These are phyloP conservation scores for Penicillium manginii DNA, from an alignment of 495 filamentous ascomycete species.

Conservation along the genomic window DNA sequence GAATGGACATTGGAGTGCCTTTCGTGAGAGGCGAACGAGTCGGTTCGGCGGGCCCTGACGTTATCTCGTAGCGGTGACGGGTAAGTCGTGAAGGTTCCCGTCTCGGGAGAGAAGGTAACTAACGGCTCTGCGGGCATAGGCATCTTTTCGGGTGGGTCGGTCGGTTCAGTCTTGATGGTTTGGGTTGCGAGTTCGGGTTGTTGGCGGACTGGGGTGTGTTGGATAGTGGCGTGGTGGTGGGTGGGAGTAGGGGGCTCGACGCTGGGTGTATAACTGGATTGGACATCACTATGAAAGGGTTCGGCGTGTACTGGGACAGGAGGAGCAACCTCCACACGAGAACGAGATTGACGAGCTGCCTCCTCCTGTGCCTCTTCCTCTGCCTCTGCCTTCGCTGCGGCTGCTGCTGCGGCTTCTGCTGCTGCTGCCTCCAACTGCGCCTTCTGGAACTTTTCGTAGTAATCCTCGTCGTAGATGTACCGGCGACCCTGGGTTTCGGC, in stretches of 20 bases:
- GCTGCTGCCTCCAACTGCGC: constrained; percentile 21
- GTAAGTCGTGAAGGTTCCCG: constrained; percentile 53
- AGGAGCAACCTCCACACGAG: not conserved
- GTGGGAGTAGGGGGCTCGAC: constrained; percentile 23
- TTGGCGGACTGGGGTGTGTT: constrained; percentile 2
- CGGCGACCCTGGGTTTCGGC: constrained; percentile 51
- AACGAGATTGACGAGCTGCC: constrained; percentile 7
- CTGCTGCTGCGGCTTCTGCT: constrained; percentile 3
- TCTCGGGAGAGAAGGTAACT: constrained; percentile 52
- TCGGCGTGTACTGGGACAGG: constrained; percentile 5
- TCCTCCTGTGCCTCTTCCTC: constrained; percentile 5
- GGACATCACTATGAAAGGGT: constrained; percentile 2
- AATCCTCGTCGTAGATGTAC: constrained; percentile 54
- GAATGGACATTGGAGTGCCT: constrained; percentile 6
- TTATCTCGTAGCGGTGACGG: constrained; percentile 43
- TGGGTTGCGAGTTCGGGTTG: constrained; percentile 16
- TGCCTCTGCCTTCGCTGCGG: not conserved
- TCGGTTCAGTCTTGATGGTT: constrained; percentile 31
- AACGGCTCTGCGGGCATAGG: constrained; percentile 38
- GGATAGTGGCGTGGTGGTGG: constrained; percentile 7
- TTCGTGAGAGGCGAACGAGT: constrained; percentile 16
- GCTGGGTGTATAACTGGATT: constrained; percentile 25
- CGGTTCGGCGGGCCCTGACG: constrained; percentile 23
- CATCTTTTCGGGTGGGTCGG: constrained; percentile 33
- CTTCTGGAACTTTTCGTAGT: constrained; percentile 29